Evolutionary conservation across 1,284 basidiomycete genomes (phyloP).

Genomic region (Pseudozyma tsukubaensis): DNA sequence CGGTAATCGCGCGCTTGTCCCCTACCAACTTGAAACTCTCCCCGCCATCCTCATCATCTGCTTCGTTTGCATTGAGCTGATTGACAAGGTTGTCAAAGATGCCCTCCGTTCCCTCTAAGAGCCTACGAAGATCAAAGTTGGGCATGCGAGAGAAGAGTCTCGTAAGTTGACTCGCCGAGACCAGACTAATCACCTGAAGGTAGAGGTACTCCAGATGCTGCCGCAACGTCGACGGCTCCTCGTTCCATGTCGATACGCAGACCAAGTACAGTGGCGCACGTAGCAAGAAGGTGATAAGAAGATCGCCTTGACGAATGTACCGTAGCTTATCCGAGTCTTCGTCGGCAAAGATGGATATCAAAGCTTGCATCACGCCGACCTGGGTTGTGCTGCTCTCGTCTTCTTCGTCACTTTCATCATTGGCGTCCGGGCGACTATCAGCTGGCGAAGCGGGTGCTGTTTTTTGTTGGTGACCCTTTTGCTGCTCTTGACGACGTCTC

Average conservation of each 20-base stretch:
- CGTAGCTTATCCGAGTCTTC: conserved; percentile 60
- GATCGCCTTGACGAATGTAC: conserved; percentile 63
- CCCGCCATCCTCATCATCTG: conserved; percentile 8
- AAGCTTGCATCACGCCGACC: conserved; percentile 92
- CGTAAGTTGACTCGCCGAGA: conserved; percentile 84
- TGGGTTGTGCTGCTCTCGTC: conserved; percentile 79
- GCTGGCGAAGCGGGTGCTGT: neutral
- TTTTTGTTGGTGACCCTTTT: neutral
- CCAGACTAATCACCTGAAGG: conserved; percentile 88
- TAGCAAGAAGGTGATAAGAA: conserved; percentile 85
- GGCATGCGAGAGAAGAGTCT: conserved; percentile 86
- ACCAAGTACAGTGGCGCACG: conserved; percentile 90
- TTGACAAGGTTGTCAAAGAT: conserved; percentile 54
- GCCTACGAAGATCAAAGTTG: conserved; percentile 88
- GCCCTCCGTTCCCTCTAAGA: conserved; percentile 78
- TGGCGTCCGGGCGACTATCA: too few relatives aligned
- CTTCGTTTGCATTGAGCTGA: conserved; percentile 48
- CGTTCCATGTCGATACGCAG: conserved; percentile 88
- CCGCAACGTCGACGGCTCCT: conserved; percentile 89
- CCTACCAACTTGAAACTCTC: neutral
- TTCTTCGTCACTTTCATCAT: conserved; percentile 61
- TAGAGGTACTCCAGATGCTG: conserved; percentile 94
- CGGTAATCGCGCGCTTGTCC: conserved; percentile 9
- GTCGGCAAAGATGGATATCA: conserved; percentile 77
- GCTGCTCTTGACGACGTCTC: conserved; percentile 7